Evolutionary conservation across 2,329 filamentous ascomycete genomes (phyloP), one percentile per base, ranked within the genome.

Genomic region (Ophiostoma ulmi): DNA sequence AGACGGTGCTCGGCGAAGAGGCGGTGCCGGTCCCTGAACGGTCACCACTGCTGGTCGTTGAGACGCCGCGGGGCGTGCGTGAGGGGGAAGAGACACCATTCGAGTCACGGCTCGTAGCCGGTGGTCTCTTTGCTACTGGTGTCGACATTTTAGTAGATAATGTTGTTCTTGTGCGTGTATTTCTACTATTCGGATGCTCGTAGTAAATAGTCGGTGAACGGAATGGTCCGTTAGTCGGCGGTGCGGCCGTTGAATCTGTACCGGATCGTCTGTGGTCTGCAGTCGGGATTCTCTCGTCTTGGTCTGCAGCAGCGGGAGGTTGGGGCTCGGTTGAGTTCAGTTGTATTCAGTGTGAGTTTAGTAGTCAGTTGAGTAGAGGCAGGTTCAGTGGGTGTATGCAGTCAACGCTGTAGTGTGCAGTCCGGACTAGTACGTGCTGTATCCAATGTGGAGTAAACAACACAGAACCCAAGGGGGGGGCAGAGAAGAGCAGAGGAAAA

Each of bases 71-170:
- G 55, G 78, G 76, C 73, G 70, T 75, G 70, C 81, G 80, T 55
- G 82, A 78, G 11, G 80, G 78, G 41, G 83, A 80, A 2, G 80
- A 83, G 82, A 75, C 81, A 81, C 35, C 63, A 39, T 22, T 22
- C 14, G 63, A 65, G 10, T 65, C 63, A 2, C 63, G 63, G 63
- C 35, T 39, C 73, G 81, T 79, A 72, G 81, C 79, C 71, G 83
- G 81, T 71, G 84, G 83, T 78, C 85, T 86, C 79, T 86, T 87
- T 71, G 84, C 78, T 69, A 76, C 80, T 73, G 81, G 80, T 72
- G 82, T 78, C 68, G 85, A 86, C 85, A 87, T 87, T 76, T 31
- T 58, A 3, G 58, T 35, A 14, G 63, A 11, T 11, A 17, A 3
- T 39, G 63, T 39, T 64, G 58, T 17, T 64, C 13, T 64, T 13